Evolutionary conservation across 2,329 filamentous ascomycete genomes (phyloP).

Genomic region (Pseudophaeomoniella oleicola): DNA sequence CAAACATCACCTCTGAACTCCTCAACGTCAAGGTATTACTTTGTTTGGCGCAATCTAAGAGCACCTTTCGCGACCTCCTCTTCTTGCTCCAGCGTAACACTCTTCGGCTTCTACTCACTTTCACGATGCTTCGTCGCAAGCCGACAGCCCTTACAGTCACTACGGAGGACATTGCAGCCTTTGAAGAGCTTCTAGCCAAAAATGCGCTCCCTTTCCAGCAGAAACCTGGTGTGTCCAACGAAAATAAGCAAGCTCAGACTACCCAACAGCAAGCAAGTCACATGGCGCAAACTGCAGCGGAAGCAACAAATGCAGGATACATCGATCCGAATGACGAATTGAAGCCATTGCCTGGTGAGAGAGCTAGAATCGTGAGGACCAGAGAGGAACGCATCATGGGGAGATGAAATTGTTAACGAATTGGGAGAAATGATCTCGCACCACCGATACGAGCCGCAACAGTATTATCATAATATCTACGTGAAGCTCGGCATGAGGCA

Average conservation of each 20-base stretch:
- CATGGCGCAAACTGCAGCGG: slow-evolving; percentile 9
- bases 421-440: no score
- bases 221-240: slow-evolving; percentile 4
- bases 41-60: no score
- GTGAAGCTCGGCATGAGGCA: no score
- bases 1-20: no score
- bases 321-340: slow-evolving; percentile 34
- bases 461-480: no score
- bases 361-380: slow-evolving; percentile 30
- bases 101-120: background rate
- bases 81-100: background rate
- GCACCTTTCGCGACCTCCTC: no score
- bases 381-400: slow-evolving; percentile 28
- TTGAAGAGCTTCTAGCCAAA: slow-evolving; percentile 22
- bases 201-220: slow-evolving; percentile 4
- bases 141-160: slow-evolving; percentile 36
- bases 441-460: no score
- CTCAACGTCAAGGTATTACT: no score
- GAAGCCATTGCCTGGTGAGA: slow-evolving; percentile 34
- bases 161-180: slow-evolving; percentile 30
- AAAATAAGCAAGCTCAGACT: slow-evolving; percentile 13
- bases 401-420: slow-evolving; percentile 1
- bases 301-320: slow-evolving; percentile 10
- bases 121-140: slow-evolving; percentile 35
- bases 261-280: slow-evolving; percentile 12